Base-by-base conservation (phyloP, 306 rosid genomes). In the Coriaria nepalensis region DNA sequence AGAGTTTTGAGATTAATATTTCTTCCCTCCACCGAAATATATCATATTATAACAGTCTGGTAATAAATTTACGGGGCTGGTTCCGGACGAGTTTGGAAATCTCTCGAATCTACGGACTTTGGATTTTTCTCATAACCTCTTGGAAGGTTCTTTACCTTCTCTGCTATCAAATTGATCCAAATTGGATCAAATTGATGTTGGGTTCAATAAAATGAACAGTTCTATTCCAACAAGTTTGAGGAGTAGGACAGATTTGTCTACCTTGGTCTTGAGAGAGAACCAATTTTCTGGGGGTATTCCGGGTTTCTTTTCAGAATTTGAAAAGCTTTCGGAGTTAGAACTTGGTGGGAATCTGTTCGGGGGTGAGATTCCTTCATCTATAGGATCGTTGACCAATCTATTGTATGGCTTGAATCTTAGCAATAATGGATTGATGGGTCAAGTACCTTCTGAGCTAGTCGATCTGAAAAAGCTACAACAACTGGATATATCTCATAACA, bases 341-440 rank as follows among this genome's bases (percentile, higher is more conserved):
- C 77, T 90, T 55, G 95, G 93, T 32, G 93, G 93, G 40, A 90
- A 90, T 62, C 46, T 43, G 56, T 57, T 90, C 9, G 84, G 74
- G 47, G 95, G 97, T 9, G 66, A 58, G 56, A 79, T 90, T 65
- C 84, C 93, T n/a, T 13, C 65, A 13, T 68, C 78, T 0, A 6
- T 90, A 55, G 97, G 90, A 65, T 53, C 66, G 43, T 40, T 84
- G 79, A 59, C 57, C 62, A 64, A 54, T 57, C 63, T 82, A 61
- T 50, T 50, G 0, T 67, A 68, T 9, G 75, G 63, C 11, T 59
- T 90, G 69, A 90, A 90, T 73, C 79, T 90, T 33, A 84, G 93
- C 73, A 72, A 66, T 49, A 90, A 81, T 62, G 68, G 71, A 40
- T 65, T 88, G 71, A 74, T 52, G 7, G 97, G 93, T 20, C 55